These are phyloP conservation scores for Neurospora sp. DNA, from an alignment of 495 filamentous ascomycete genomes.

Conservation along the genomic window DNA sequence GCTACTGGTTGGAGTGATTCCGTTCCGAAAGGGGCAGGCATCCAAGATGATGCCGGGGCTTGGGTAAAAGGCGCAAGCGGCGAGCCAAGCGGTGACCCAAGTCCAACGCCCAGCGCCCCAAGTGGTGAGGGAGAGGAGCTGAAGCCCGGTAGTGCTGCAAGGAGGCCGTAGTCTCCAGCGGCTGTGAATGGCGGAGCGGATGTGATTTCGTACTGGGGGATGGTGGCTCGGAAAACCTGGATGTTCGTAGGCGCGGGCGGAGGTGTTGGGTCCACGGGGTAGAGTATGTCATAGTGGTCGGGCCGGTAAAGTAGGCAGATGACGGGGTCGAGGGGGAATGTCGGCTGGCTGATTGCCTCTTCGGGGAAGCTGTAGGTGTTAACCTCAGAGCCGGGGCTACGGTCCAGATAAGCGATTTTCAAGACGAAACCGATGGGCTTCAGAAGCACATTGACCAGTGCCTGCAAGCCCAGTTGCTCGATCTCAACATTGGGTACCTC, in stretches of 20 bases:
- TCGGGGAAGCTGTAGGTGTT: constrained; percentile 65
- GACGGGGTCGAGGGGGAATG: constrained; percentile 34
- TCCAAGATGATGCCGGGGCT: constrained; percentile 33
- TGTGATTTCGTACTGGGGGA: constrained; percentile 31
- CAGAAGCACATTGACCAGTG: constrained; percentile 69
- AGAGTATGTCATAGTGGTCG: constrained; percentile 92
- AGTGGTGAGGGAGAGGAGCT: constrained; percentile 13
- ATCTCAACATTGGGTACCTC: constrained; percentile 75
- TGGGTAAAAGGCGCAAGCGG: constrained; percentile 26
- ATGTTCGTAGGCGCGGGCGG: constrained; percentile 40
- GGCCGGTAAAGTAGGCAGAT: constrained; percentile 48
- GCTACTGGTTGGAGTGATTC: constrained; percentile 21
- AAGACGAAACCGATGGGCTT: constrained; percentile 70
- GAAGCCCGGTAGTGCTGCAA: constrained; percentile 40
- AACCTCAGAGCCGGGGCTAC: constrained; percentile 69
- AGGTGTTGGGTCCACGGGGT: constrained; percentile 53
- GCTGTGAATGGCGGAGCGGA: constrained; percentile 27
- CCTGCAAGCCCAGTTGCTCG: constrained; percentile 72
- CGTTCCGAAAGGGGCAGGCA: constrained; percentile 29
- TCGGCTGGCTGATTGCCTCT: constrained; percentile 40
- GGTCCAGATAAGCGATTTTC: constrained; percentile 85
- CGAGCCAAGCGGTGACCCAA: constrained; percentile 21
- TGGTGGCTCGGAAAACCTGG: constrained; percentile 39
- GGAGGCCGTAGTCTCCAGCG: constrained; percentile 26
- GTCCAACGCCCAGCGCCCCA: neutral